Base-by-base conservation (phyloP, 805 yeast genomes). In the Candida maltosa region DNA sequence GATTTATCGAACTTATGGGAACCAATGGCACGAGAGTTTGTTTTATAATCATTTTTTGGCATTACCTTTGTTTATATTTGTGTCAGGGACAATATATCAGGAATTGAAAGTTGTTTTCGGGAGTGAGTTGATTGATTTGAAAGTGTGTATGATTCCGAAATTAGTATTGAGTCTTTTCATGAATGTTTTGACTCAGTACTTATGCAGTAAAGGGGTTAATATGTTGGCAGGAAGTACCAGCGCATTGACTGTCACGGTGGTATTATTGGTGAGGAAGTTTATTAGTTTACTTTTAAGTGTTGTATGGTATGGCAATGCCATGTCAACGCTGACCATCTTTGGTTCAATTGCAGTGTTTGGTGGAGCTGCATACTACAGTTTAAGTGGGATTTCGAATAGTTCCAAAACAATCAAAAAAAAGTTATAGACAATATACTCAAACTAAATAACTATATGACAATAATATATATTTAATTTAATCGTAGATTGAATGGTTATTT, bases 121-220 rank as follows among this genome's bases (percentile, higher is more conserved):
- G 11, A 22, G 25, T 12, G 11, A 11, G 11, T 11, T 22, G 11
- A 22, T 12, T 12, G 22, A 26, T n/a, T 26, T 37, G 16, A 29
- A 26, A 15, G 29, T 48, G 10, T 11, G 11, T 11, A 12, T 12
- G 25, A 11, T 22, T 22, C 34, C 34, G 4, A 17, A 18, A 4
- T 16, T 16, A 16, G 11, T 12, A 6, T 10, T 31, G 14, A 47
- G 49, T 12, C 40, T 56, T 16, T 34, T 29, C 3, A 16, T 47
- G 4, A 56, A 56, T 32, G 42, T 48, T 17, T 32, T 32, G 2
- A 31, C 61, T 5, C 62, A 56, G 38, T 51, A 46, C 44, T 34
- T 77, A 3, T 84, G 94, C 49, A 76, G 80, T 2, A 58, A 74
- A 9, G 88, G 91, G 4, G 91, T 83, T 9, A 81, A 79, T 48